phyloP scores from a whole-genome alignment of 257 asterid species.

The Gentiana straminea region DNA sequence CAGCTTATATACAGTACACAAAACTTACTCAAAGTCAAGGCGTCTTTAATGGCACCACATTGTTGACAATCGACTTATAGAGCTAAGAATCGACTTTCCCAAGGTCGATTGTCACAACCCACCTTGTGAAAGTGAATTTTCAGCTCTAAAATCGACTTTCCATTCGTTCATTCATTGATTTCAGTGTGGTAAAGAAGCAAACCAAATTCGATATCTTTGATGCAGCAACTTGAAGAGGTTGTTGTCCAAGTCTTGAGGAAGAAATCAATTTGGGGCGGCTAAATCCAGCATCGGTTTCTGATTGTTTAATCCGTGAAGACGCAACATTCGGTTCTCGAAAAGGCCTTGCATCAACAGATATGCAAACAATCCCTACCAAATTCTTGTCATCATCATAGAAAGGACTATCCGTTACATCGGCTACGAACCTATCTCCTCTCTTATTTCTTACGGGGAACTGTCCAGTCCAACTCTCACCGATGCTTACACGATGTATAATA shows the following conservation, averaged over 20 bases:
- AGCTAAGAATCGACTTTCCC: too few relatives aligned
- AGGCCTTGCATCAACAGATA: constrained; percentile 49
- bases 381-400: constrained; percentile 69
- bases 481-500: constrained; percentile 37
- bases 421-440: constrained; percentile 47
- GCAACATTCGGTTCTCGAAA: constrained; percentile 41
- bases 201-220: constrained; percentile 82
- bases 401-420: constrained; percentile 59
- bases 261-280: constrained; percentile 38
- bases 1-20: constrained; percentile 16
- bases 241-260: constrained; percentile 57
- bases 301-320: constrained; percentile 17
- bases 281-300: constrained; percentile 29
- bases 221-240: constrained; percentile 76
- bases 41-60: too few relatives aligned
- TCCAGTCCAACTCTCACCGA: constrained; percentile 86
- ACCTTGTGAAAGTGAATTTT: too few relatives aligned
- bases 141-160: too few relatives aligned
- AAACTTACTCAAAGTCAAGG: background rate
- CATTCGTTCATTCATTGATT: too few relatives aligned
- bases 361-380: constrained; percentile 57
- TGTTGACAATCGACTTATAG: too few relatives aligned
- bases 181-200: constrained; percentile 12
- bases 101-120: too few relatives aligned
- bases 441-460: constrained; percentile 62